Evolutionary conservation across 2,329 filamentous ascomycete species (phyloP), one percentile per base, ranked within the genome.

Genomic region (Alternaria tenuissima): DNA sequence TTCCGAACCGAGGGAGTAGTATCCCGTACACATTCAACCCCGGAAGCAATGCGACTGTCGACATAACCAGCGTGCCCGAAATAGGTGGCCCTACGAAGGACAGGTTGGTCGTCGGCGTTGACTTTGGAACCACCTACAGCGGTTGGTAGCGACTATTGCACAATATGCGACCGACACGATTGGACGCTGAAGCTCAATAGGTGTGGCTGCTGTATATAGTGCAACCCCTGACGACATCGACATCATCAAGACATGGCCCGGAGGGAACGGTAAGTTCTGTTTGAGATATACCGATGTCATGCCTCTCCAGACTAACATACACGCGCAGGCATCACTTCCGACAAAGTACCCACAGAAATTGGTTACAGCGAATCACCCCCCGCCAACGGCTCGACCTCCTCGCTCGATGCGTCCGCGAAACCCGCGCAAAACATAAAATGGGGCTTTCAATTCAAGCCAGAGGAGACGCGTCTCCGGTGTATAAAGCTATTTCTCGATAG

Each of bases 401-500:
- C 69, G 16, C 55, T 65, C 44, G 71, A 75, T 30, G 53, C 66
- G 39, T 54, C 57, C 16, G 28, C 60, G 28, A 70, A 73, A 44
- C 58, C 72, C 28, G 20, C 66, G 32, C 64, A 65, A 64, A 65
- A 62, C 8, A 78, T 82, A 53, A 90, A 89, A 86, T 94, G 91
- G 91, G 91, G 91, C 0, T 94, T 93, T 76, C 90, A 94, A 76
- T 92, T 93, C 83, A 89, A 88, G 70, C 90, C 91, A 1, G 89
- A 93, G 71, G 90, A 93, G 77, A 85, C 88, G 46, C 86, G 91
- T 20, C 84, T 94, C 28, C 88, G 91, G 11, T 94, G 91, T 75
- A 92, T 94, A 81, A 94, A 94, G 82, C 85, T 94, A 24, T 93
- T 94, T 72, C 88, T 94, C 36, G 91, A 94, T 76, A 87, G 90